These are phyloP conservation scores for Fusarium temperatum DNA, from an alignment of 2,329 filamentous ascomycete species.

Conservation along the genomic window DNA sequence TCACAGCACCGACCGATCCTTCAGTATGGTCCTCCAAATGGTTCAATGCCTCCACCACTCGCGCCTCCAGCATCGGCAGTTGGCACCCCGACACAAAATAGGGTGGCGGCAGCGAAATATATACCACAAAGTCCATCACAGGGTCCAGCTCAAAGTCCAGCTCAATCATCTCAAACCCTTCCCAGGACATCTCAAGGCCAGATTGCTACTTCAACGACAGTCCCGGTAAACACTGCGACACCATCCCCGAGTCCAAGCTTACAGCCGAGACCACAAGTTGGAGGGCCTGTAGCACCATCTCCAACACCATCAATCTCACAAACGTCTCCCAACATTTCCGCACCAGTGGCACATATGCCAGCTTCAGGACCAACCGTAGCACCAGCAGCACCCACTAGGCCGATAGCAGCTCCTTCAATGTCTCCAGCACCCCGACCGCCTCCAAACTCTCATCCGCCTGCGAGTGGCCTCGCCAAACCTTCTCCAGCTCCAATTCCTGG, in stretches of 20 bases:
- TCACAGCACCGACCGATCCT: conserved; percentile 61
- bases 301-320: conserved; percentile 34
- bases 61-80: conserved; percentile 46
- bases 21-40: conserved; percentile 72
- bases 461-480: conserved; percentile 27
- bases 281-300: conserved; percentile 30
- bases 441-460: conserved; percentile 24
- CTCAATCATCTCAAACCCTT: conserved; percentile 27
- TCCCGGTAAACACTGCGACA: conserved; percentile 22
- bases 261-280: conserved; percentile 25
- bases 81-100: conserved; percentile 32
- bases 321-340: conserved; percentile 34
- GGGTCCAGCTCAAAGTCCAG: conserved; percentile 25
- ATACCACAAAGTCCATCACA: conserved; percentile 33
- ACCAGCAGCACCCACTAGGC: conserved; percentile 37
- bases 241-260: conserved; percentile 32
- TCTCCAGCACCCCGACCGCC: conserved; percentile 40
- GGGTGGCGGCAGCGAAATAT: conserved; percentile 26
- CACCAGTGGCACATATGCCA: conserved; percentile 28
- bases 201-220: conserved; percentile 11
- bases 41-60: conserved; percentile 65
- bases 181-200: conserved; percentile 24
- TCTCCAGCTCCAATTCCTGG: conserved; percentile 21
- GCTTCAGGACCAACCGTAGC: conserved; percentile 38
- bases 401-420: conserved; percentile 34